phyloP scores from a whole-genome alignment of 805 yeast species.

The Schwanniomyces pseudopolymorphus region DNA sequence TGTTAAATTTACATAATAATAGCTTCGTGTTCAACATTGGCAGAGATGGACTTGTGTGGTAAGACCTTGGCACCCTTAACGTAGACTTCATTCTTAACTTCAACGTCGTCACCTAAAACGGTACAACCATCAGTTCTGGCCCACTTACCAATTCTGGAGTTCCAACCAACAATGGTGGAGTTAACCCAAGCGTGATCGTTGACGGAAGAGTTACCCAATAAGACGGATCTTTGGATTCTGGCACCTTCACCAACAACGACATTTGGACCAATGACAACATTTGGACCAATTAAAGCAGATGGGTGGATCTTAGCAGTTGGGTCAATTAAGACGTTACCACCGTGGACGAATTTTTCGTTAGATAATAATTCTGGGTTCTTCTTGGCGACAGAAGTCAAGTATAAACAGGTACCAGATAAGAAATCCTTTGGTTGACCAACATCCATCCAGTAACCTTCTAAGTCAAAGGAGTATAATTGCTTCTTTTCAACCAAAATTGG shows the following conservation, averaged over 20 bases:
- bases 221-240: conserved; percentile 93
- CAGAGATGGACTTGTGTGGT: conserved; percentile 96
- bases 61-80: conserved; percentile 99
- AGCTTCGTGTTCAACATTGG: conserved; percentile 95
- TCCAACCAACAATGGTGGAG: conserved; percentile 98
- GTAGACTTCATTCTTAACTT: conserved; percentile 96
- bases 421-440: conserved; percentile 99
- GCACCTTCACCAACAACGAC: conserved; percentile 97
- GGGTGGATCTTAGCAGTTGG: conserved; percentile 93
- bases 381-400: conserved; percentile 83
- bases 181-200: conserved; percentile 98
- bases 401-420: conserved; percentile 91
- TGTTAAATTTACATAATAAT: conserved; percentile 78
- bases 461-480: conserved; percentile 89
- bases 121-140: conserved; percentile 97
- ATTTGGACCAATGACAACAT: conserved; percentile 96
- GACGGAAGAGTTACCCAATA: conserved; percentile 85
- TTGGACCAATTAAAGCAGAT: conserved; percentile 95
- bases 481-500: conserved; percentile 89
- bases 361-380: conserved; percentile 71
- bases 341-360: conserved; percentile 70
- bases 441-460: conserved; percentile 99
- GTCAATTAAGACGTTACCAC: conserved; percentile 92
- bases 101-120: conserved; percentile 98
- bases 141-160: conserved; percentile 97